Base-by-base conservation (phyloP, 2,329 filamentous ascomycete species). In the Colletotrichum tamarilloi region DNA sequence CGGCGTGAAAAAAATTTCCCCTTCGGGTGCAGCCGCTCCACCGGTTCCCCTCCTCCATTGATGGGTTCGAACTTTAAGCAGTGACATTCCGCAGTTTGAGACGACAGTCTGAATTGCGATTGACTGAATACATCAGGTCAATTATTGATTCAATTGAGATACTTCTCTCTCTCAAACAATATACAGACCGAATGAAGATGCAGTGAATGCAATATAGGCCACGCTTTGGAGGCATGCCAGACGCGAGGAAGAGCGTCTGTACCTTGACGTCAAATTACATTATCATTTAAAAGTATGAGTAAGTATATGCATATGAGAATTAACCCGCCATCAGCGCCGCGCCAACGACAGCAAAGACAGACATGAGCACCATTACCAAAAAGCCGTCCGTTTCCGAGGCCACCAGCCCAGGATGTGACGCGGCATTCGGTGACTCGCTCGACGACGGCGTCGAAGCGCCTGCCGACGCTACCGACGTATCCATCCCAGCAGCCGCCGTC, bases 11-110 rank as follows among this genome's bases (percentile, higher is more conserved):
- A 70, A 73, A 73, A 70, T 26, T 67, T 65, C 70, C 67, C 53
- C 60, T 56, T 70, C 66, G 70, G 70, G 67, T 73, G 35, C 62
- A 59, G 14, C 67, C 67, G 67, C 67, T 73, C 65, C 65, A 72
- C 69, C 52, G 12, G 55, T 28, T n/a, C 42, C 35, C 14, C 55
- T 9, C 42, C 38, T 9, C 55, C 60, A 19, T 59, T 30, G 28
- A 53, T 56, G 52, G 38, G 38, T 11, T 55, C 49, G 42, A 70
- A 65, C 67, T 70, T 32, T 60, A 52, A 62, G 22, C 46, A 22
- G 19, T 22, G 16, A 59, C 68, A 4, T 28, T 22, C 49, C n/a
- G 30, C 49, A 19, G 22, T 11, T 68, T 55, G 42, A 38, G 52
- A 57, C 24, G 32, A 42, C 32, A 19, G 8, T 49, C 46, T 62